Base-by-base conservation (phyloP, 2,329 filamentous ascomycete species). In the Plenodomus tracheiphilus region DNA sequence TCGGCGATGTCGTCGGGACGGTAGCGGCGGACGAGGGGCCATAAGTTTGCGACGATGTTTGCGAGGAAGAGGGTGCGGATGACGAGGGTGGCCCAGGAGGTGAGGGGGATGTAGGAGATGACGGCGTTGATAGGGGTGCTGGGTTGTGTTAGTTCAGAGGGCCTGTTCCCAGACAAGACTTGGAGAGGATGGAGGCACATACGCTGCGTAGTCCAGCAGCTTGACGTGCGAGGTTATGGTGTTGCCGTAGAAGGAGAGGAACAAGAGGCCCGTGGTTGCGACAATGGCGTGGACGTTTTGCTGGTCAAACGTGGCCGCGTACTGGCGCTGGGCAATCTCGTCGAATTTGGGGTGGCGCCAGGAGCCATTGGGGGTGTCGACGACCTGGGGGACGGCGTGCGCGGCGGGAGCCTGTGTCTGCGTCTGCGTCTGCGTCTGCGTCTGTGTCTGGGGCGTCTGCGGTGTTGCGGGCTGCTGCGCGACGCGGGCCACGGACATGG, bases 331-430 rank as follows among this genome's bases (percentile, higher is more conserved):
- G 15, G 88, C 85, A 68, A 99, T 95, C 74, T 97, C 93, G 64
- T 91, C 82, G 57, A 97, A 81, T 55, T 87, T 85, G 28, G 94
- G 94, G 71, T 99, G 94, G 66, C 86, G 84, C 93, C 94, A 99
- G 68, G 86, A 90, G 46, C 93, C 92, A 6, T 89, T 69, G 3
- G 76, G 70, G 9, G 72, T 71, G 43, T 58, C 47, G 10, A 63
- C 7, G 32, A 5, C 51, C 38, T 63, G 53, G n/a, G 50, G 53
- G n/a, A 49, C 46, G 19, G 49, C 57, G 42, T 69, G 69, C 1
- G 60, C 56, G 13, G 62, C 48, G 2, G 67, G n/a, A n/a, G n/a
- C n/a, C n/a, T n/a, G n/a, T n/a, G n/a, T n/a, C n/a, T n/a, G n/a
- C n/a, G n/a, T n/a, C n/a, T n/a, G n/a, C n/a, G n/a, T n/a, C n/a